Percentiles rank a stretch among this genome's conserved stretches.
These are phyloP conservation scores for Dactylellina leptospora DNA, from an alignment of 2,329 filamentous ascomycete genomes.

Conservation along the genomic window DNA sequence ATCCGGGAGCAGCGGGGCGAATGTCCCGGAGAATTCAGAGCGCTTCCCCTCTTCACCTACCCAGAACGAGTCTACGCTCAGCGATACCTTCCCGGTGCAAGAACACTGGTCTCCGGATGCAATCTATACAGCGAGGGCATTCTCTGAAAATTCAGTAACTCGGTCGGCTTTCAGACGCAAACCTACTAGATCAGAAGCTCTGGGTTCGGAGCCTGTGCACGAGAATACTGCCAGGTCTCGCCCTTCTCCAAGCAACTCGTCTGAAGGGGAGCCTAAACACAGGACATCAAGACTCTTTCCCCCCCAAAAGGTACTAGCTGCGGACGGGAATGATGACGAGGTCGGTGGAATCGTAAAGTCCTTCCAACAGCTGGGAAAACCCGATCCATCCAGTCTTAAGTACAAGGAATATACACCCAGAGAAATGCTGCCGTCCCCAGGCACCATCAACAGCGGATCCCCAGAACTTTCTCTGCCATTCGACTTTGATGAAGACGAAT, in stretches of 20 bases:
- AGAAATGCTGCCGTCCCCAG: not conserved
- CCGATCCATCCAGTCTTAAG: not conserved
- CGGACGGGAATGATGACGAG: too few species aligned
- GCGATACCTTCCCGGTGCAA: not conserved
- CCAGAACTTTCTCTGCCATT: not conserved
- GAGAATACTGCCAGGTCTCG: not conserved
- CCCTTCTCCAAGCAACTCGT: not conserved
- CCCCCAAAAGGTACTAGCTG: too few species aligned
- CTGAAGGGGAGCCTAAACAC: too few species aligned
- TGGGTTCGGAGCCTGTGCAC: not conserved
- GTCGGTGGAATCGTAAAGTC: too few species aligned
- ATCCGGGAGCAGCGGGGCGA: too few species aligned
- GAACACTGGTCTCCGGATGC: conserved; percentile 10
- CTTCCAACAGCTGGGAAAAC: too few species aligned
- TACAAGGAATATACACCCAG: not conserved
- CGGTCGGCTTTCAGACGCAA: not conserved
- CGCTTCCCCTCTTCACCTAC: not conserved
- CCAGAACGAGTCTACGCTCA: not conserved
- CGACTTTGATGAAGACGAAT: conserved; percentile 22
- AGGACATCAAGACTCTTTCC: too few species aligned
- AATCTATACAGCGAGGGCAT: not conserved
- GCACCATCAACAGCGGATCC: not conserved
- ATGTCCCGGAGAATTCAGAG: too few species aligned
- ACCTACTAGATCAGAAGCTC: not conserved
- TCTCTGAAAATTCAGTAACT: not conserved